Evolutionary conservation across 2,329 filamentous ascomycete genomes (phyloP), one percentile per base, ranked within the genome.

Genomic region (Rosellinia necatrix): DNA sequence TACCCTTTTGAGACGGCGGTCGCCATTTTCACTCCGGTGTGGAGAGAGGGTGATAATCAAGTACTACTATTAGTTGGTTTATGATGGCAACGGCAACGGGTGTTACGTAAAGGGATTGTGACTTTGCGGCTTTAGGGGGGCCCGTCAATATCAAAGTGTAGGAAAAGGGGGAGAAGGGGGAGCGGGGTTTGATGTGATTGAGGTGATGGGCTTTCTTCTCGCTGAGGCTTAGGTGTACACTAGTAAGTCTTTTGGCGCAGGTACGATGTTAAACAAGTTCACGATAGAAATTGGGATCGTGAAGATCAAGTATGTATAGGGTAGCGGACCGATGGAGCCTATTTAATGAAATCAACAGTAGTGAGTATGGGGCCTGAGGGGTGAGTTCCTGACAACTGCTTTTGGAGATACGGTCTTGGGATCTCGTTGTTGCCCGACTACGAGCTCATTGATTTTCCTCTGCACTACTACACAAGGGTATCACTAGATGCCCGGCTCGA

Each of bases 1-100:
- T 76, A 76, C 4, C 56, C 60, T 52, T 64, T 66, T 15, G 64
- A 49, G 56, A 61, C 55, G n/a, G 52, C 57, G 54, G 60, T 40
- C 35, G 64, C 47, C 46, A 62, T 62, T 56, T 64, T 66, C 19
- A 42, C 15, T 44, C 17, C 38, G 49, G 21, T 47, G 17, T 7
- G 27, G 32, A 25, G 30, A 27, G 25, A 21, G 49, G 37, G 12
- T 8, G 42, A 50, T 32, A 21, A 17, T 13, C 17, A 56, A 19
- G 38, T 29, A 35, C 42, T 21, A 24, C 41, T 49, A 34, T 34
- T 32, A 42, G 40, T 30, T 12, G n/a, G 40, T n/a, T 43, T 46
- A 25, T 44, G 5, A 32, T 34, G 25, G 29, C 30, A 22, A 51
- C n/a, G 42, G 21, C 24, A 43, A 10, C 29, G 25, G 21, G n/a